Evolutionary conservation across 805 yeast genomes (phyloP).

Genomic region (Schwanniomyces occidentalis): DNA sequence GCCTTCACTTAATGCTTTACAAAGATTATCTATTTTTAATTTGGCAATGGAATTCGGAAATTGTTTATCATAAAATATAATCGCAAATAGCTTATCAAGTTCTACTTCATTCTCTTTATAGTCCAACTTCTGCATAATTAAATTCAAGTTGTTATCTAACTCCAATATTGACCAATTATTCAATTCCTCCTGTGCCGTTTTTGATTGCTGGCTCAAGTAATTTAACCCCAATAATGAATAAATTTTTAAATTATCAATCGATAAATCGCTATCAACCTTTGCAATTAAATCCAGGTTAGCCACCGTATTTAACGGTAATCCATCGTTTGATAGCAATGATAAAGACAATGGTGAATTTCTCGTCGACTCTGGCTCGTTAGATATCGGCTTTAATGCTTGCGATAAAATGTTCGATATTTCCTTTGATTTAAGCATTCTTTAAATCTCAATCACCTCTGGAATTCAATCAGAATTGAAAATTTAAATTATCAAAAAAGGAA

Average conservation of each 20-base stretch:
- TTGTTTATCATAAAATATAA: conserved; percentile 30
- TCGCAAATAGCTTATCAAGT: conserved; percentile 24
- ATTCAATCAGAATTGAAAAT: too few relatives aligned
- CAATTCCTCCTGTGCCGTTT: conserved; percentile 3
- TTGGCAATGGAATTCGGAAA: conserved; percentile 36
- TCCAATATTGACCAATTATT: conserved; percentile 30
- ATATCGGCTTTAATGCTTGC: conserved; percentile 28
- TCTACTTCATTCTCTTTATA: conserved; percentile 8
- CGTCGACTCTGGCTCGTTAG: conserved; percentile 8
- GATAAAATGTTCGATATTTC: conserved; percentile 36
- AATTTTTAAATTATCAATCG: conserved; percentile 32
- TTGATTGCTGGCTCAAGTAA: conserved; percentile 15
- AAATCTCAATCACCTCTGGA: too few relatives aligned
- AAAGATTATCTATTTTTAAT: conserved; percentile 32
- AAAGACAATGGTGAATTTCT: conserved; percentile 26
- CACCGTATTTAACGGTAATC: conserved; percentile 43
- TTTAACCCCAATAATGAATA: conserved; percentile 37
- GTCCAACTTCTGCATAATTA: conserved; percentile 25
- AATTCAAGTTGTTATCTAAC: conserved; percentile 27
- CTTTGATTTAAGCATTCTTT: conserved; percentile 40
- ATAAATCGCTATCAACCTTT: conserved; percentile 8
- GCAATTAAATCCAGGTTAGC: conserved; percentile 16
- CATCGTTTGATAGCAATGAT: conserved; percentile 35
- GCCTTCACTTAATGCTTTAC: conserved; percentile 30
- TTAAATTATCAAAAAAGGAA: too few relatives aligned